Conservation (phyloP, 2,329 filamentous ascomycete species). For the Sphaceloma murrayae region DNA sequence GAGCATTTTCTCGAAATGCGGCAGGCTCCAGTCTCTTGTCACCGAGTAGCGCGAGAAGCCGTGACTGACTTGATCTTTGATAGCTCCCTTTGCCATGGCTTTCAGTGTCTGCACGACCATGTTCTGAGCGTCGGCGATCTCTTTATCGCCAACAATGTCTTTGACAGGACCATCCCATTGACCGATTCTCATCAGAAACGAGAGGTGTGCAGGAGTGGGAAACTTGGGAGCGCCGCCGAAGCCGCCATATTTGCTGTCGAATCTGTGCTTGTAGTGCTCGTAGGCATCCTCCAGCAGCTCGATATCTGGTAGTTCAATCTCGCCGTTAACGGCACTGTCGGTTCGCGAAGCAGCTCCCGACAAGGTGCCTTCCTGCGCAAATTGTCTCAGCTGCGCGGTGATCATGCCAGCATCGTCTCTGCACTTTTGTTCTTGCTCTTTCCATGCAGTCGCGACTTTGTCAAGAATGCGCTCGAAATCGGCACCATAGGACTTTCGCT, state of each 20-base stretch:
- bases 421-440: slow-evolving; percentile 72
- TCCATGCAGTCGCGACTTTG: slow-evolving; percentile 68
- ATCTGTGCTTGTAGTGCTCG: slow-evolving; percentile 68
- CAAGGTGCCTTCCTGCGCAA: slow-evolving; percentile 78
- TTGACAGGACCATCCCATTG: slow-evolving; percentile 62
- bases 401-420: slow-evolving; percentile 76
- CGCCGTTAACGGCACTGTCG: slow-evolving; percentile 18
- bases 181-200: slow-evolving; percentile 67
- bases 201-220: slow-evolving; percentile 73
- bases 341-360: slow-evolving; percentile 24
- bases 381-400: slow-evolving; percentile 68
- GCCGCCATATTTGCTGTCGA: slow-evolving; percentile 67
- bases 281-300: slow-evolving; percentile 89
- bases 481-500: slow-evolving; percentile 45
- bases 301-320: slow-evolving; percentile 58
- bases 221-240: slow-evolving; percentile 77
- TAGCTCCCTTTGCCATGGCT: slow-evolving; percentile 63
- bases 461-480: slow-evolving; percentile 74
- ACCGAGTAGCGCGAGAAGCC: slow-evolving; percentile 81
- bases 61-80: slow-evolving; percentile 66
- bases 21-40: slow-evolving; percentile 83
- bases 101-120: slow-evolving; percentile 77
- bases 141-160: slow-evolving; percentile 77
- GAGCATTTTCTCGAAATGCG: slow-evolving; percentile 95
- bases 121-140: slow-evolving; percentile 60